A percentile compares a stretch with the other conserved stretches of the same genome.
phyloP scores from a whole-genome alignment of 2,329 filamentous ascomycete genomes.

The Microdochium bolleyi region DNA sequence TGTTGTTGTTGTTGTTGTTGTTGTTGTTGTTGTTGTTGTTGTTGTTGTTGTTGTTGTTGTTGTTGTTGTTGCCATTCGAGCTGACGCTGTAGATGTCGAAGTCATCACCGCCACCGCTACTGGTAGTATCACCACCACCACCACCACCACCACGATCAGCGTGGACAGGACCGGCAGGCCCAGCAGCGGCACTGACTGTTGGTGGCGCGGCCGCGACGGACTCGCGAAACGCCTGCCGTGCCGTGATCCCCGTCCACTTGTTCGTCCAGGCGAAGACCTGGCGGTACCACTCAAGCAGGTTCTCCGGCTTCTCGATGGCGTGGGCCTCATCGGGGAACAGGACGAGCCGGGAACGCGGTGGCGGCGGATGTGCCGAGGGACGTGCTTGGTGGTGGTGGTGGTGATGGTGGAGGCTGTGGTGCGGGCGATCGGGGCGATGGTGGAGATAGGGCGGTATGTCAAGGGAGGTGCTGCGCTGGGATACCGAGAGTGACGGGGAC shows the following conservation, averaged over 20 bases:
- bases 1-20: too few species aligned
- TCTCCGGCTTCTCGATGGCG: constrained; percentile 5
- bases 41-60: too few species aligned
- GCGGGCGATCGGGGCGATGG: not conserved
- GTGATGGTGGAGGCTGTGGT: not conserved
- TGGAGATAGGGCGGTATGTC: not conserved
- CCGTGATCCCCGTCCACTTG: constrained; percentile 7
- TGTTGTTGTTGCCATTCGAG: not conserved
- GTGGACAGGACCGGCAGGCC: not conserved
- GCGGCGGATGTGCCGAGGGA: not conserved
- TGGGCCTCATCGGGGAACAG: constrained; percentile 12
- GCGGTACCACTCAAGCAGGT: constrained; percentile 11
- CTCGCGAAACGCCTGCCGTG: not conserved
- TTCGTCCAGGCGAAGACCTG: constrained; percentile 14
- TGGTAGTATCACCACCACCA: not conserved
- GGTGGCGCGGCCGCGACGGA: not conserved
- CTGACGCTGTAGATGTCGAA: not conserved
- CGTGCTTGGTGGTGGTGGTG: not conserved
- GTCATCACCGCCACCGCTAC: not conserved
- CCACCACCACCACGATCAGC: not conserved
- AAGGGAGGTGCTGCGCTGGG: not conserved
- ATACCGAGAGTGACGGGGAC: not conserved
- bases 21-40: too few species aligned
- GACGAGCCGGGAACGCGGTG: constrained; percentile 8
- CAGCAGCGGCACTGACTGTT: not conserved